Base-by-base conservation (phyloP, 2,329 filamentous ascomycete genomes). In the Berkeleyomyces basicola region DNA sequence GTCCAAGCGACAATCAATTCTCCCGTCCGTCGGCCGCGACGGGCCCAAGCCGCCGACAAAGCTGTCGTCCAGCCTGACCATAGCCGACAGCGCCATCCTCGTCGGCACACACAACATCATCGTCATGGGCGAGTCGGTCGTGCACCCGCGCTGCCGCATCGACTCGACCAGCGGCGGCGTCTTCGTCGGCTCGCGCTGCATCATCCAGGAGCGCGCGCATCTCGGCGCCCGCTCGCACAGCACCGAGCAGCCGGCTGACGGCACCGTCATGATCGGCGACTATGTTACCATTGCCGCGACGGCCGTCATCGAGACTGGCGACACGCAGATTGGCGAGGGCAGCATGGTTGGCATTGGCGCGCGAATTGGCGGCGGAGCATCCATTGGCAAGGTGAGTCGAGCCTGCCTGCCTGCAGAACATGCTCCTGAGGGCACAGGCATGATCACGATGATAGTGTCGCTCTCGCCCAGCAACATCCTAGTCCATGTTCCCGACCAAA, bases 101-200 rank as follows among this genome's bases (percentile, higher is more conserved):
- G 82, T 77, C 16, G 93, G 93, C 66, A 84, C 81, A 2, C 81
- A 95, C 71, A 85, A 83, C 1, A 88, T 99, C 66, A 85, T 83
- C 53, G 83, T 97, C 66, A 85, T 85, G 63, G 79, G 87, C 33
- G 85, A 90, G 69, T 85, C 83, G 3, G 82, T 96, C 5, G 75
- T 99, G n/a, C 92, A 97, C 69, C 91, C 93, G 0, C 88, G 91
- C 58, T 82, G 85, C 14, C 84, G 85, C 66, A 80, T 96, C 63
- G 87, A 90, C 69, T 86, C 92, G 7, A 83, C 84, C 63, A 79
- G 86, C 60, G 90, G 90, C 3, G 85, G 90, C 51, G 84, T 97
- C 67, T 84, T 84, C 37, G 82, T 95, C 65, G 90, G 91, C 36
- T 84, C 88, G 64, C 84, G 86, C 61, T 93, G 88, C 68, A 87